A percentile compares a stretch with the other conserved stretches of the same genome.
Conservation (phyloP, 371 early-diverging fungal species). For the Apophysomyces trapeziformis region DNA sequence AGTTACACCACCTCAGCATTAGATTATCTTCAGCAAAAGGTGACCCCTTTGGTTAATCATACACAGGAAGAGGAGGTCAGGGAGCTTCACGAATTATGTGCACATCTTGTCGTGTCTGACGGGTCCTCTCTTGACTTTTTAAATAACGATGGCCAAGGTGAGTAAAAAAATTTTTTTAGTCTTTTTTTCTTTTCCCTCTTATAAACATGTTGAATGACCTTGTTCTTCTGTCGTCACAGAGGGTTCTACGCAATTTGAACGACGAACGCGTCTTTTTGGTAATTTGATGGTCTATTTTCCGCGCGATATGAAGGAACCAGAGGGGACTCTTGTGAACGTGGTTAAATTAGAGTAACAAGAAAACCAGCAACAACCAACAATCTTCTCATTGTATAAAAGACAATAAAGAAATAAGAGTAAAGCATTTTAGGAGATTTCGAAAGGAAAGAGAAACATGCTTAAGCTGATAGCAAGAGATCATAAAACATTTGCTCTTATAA, state of each 20-base stretch:
- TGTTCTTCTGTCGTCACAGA: background rate
- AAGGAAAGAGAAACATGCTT: no score
- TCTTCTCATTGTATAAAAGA: background rate
- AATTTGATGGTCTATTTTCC: constrained; percentile 77
- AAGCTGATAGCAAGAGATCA: no score
- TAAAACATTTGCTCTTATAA: no score
- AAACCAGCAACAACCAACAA: background rate
- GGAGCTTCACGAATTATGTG: constrained; percentile 69
- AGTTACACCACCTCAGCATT: constrained; percentile 60
- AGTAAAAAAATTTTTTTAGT: background rate
- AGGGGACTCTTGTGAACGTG: constrained; percentile 72
- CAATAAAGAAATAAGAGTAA: background rate
- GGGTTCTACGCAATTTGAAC: constrained; percentile 23
- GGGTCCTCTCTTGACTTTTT: background rate
- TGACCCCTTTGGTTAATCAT: constrained; percentile 73
- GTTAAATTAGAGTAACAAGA: constrained; percentile 49
- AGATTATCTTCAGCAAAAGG: constrained; percentile 67
- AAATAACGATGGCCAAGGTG: background rate
- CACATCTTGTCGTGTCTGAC: constrained; percentile 52
- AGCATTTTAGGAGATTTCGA: no score
- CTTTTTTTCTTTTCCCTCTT: no score
- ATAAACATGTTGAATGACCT: no score
- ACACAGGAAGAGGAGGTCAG: constrained; percentile 60
- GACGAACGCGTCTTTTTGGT: constrained; percentile 74
- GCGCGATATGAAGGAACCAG: constrained; percentile 80